phyloP scores from a whole-genome alignment of 2,329 filamentous ascomycete species.

The Penicillium sp. region DNA sequence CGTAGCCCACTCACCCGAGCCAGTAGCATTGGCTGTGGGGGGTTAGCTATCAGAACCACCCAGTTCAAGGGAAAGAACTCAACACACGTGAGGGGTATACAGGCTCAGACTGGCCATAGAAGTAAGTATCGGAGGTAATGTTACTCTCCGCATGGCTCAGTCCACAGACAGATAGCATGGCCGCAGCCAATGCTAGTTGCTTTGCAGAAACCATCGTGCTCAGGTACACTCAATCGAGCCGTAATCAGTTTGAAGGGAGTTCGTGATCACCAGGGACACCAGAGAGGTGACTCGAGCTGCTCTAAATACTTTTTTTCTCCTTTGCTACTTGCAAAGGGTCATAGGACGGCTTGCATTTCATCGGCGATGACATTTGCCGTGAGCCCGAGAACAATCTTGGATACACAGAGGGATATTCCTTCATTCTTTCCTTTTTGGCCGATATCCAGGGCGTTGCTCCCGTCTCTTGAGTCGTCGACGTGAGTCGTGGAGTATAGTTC shows the following conservation, averaged over 20 bases:
- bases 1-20: conserved; percentile 28
- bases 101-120: conserved; percentile 30
- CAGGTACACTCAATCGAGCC: neutral
- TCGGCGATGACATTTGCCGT: neutral
- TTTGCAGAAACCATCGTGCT: conserved; percentile 15
- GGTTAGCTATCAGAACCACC: conserved; percentile 5
- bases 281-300: neutral
- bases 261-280: conserved; percentile 1
- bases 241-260: neutral
- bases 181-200: conserved; percentile 19
- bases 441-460: neutral
- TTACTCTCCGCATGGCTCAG: conserved; percentile 20
- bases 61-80: neutral
- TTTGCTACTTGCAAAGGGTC: neutral
- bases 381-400: neutral
- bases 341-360: neutral
- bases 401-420: neutral
- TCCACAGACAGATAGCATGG: conserved; percentile 23
- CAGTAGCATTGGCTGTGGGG: conserved; percentile 19
- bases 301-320: conserved; percentile 9
- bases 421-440: conserved; percentile 4
- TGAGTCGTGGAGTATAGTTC: neutral
- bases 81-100: conserved; percentile 31
- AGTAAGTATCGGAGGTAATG: conserved; percentile 41
- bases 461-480: neutral